These are phyloP conservation scores for Paraconiothyrium sp. DNA, from an alignment of 2,329 filamentous ascomycete species.

Conservation along the genomic window DNA sequence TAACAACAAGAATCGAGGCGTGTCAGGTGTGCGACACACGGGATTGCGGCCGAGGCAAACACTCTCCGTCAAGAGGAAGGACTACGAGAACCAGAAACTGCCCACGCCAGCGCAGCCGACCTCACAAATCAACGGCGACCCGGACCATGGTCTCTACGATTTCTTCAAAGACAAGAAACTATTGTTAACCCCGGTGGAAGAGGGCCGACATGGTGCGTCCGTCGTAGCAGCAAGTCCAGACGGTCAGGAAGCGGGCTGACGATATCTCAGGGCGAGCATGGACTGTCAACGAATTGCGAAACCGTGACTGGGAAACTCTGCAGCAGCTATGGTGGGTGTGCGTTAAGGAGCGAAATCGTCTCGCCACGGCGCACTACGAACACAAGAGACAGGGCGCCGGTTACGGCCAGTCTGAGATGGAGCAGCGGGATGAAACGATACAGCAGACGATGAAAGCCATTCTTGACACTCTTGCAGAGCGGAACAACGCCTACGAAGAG, in stretches of 20 bases:
- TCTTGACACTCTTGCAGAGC: conserved; percentile 84
- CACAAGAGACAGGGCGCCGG: conserved; percentile 72
- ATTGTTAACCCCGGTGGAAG: conserved; percentile 77
- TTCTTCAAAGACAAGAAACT: conserved; percentile 81
- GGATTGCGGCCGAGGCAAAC: conserved; percentile 72
- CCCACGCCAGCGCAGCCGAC: conserved; percentile 75
- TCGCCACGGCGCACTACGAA: conserved; percentile 80
- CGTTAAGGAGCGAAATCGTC: conserved; percentile 86
- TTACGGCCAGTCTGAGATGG: conserved; percentile 76
- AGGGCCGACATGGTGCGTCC: conserved; percentile 69
- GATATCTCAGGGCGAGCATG: conserved; percentile 72
- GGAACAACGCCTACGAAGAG: conserved; percentile 88
- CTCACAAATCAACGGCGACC: conserved; percentile 69
- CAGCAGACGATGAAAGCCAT: conserved; percentile 81
- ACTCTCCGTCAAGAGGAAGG: conserved; percentile 76
- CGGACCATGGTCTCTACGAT: conserved; percentile 87
- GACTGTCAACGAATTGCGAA: conserved; percentile 83
- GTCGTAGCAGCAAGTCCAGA: background rate
- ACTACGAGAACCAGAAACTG: conserved; percentile 57
- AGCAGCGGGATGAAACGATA: conserved; percentile 72
- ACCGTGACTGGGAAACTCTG: conserved; percentile 93
- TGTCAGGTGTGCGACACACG: conserved; percentile 81
- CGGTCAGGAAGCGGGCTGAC: conserved; percentile 7
- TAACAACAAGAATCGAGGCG: conserved; percentile 80
- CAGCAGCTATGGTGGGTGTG: conserved; percentile 96